Percentiles rank a stretch among this genome's conserved stretches.
Conservation (phyloP, 2,329 filamentous ascomycete species). For the Microdochium trichocladiopsis region DNA sequence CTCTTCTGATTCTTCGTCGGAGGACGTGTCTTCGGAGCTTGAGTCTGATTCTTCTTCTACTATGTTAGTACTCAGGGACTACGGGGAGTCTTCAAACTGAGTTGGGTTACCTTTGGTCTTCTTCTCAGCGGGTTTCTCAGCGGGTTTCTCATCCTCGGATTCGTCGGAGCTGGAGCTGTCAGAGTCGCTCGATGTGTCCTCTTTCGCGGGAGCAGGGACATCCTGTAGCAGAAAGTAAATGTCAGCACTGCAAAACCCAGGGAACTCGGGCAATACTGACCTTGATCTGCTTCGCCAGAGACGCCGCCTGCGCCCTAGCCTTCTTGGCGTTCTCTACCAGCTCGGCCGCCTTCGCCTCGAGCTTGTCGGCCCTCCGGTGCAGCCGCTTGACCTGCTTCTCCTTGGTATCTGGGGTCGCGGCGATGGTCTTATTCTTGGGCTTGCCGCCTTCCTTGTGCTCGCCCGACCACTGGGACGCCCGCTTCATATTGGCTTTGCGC, state of each 20-base stretch:
- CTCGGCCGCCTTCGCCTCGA: conserved; percentile 31
- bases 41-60: background rate
- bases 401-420: conserved; percentile 18
- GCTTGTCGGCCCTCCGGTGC: conserved; percentile 28
- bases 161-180: background rate
- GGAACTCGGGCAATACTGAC: background rate
- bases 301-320: conserved; percentile 17
- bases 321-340: conserved; percentile 32
- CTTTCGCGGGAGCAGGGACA: background rate
- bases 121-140: conserved; percentile 15
- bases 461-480: conserved; percentile 22
- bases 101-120: conserved; percentile 6
- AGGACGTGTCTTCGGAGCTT: background rate
- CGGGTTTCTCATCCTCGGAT: conserved; percentile 13
- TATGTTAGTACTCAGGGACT: background rate
- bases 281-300: conserved; percentile 16
- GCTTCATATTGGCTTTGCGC: conserved; percentile 24
- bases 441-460: conserved; percentile 25
- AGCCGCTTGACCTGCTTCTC: conserved; percentile 31
- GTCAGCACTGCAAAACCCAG: conserved; percentile 1
- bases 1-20: conserved; percentile 9
- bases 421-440: conserved; percentile 16
- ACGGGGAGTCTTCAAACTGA: background rate
- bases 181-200: background rate
- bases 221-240: background rate